Base-by-base conservation (phyloP, 2,329 filamentous ascomycete genomes). In the Fusarium annulatum region DNA sequence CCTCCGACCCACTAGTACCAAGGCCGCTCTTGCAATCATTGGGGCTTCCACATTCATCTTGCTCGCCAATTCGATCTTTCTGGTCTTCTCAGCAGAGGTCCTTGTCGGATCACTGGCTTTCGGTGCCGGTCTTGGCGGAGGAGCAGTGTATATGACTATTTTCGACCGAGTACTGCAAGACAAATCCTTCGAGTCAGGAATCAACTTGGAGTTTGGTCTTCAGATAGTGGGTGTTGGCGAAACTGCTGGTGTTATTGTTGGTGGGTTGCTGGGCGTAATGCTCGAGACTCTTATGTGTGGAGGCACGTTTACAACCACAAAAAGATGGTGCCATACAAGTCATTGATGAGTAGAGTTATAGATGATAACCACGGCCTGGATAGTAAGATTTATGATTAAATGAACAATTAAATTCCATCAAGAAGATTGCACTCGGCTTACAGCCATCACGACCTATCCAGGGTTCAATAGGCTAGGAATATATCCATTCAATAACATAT, bases 181-280 rank as follows among this genome's bases (percentile, higher is more conserved):
- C 2, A 76, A 67, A 34, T 55, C 72, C 3, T 18, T 59, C 2
- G 69, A 68, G 4, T 51, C 71, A 3, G 76, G 68, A 1, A 61
- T 73, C 14, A 76, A 78, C 41, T 61, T 72, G 8, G 80, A 80
- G 39, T 79, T 82, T n/a, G 66, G 73, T 21, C 69, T 82, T 1
- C 79, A 81, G 21, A 46, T 71, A 3, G 75, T 79, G 1, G 78
- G 80, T 1, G 71, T 61, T 8, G 81, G 80, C 5, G 80, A 82
- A 42, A 76, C 78, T 9, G 74, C 64, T 9, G 81, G 81, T 6
- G 34, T 73, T 8, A 45, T 81, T 2, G 45, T 73, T 23, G 81
- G 80, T 5, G 75, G 76, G 4, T 39, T 81, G 8, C 10, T 80
- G 23, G 77, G 76, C 5, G 69, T 74, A 1, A 53, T 77, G 16